Percentiles rank a stretch among this genome's conserved stretches.
Conservation (phyloP, 352 stramenopile genomes). For the Globisporangium nagaii region DNA sequence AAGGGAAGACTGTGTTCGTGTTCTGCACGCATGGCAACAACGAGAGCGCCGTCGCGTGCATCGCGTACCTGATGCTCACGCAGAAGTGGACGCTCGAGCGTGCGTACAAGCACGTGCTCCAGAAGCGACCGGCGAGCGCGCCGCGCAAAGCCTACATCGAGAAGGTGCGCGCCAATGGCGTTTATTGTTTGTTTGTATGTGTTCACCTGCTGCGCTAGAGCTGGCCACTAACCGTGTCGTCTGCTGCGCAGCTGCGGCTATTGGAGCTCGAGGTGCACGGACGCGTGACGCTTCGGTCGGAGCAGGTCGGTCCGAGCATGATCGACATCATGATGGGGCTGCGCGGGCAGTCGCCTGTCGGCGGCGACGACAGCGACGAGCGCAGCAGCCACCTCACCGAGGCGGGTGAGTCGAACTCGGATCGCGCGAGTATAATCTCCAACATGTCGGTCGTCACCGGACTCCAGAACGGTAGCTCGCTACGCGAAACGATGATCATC, state of each 20-base stretch:
- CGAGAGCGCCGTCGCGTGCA: slow-evolving; percentile 62
- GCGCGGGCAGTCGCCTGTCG: slow-evolving; percentile 25
- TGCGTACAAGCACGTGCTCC: slow-evolving; percentile 52
- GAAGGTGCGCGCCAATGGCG: slow-evolving; percentile 28
- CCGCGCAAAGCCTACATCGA: slow-evolving; percentile 64
- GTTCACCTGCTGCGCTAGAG: background rate
- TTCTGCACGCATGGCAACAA: slow-evolving; percentile 73
- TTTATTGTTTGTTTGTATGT: background rate
- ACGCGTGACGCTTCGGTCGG: slow-evolving; percentile 49
- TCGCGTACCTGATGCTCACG: slow-evolving; percentile 55
- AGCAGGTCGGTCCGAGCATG: slow-evolving; percentile 66
- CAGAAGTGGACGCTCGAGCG: slow-evolving; percentile 57
- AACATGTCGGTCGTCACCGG: slow-evolving; percentile 52
- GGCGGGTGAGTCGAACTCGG: slow-evolving; percentile 28
- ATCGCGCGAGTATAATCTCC: slow-evolving; percentile 54
- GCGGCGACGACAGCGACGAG: slow-evolving; percentile 31
- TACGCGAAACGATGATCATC: slow-evolving; percentile 67
- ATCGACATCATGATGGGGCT: slow-evolving; percentile 70
- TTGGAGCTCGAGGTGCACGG: slow-evolving; percentile 57
- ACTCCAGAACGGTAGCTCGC: slow-evolving; percentile 41
- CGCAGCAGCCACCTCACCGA: slow-evolving; percentile 42
- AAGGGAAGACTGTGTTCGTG: slow-evolving; percentile 55
- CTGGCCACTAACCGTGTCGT: background rate
- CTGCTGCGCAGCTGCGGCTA: slow-evolving; percentile 28
- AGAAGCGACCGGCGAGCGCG: slow-evolving; percentile 51